Base-by-base conservation (phyloP, 1,284 basidiomycete genomes). In the Ganoderma meredithae region DNA sequence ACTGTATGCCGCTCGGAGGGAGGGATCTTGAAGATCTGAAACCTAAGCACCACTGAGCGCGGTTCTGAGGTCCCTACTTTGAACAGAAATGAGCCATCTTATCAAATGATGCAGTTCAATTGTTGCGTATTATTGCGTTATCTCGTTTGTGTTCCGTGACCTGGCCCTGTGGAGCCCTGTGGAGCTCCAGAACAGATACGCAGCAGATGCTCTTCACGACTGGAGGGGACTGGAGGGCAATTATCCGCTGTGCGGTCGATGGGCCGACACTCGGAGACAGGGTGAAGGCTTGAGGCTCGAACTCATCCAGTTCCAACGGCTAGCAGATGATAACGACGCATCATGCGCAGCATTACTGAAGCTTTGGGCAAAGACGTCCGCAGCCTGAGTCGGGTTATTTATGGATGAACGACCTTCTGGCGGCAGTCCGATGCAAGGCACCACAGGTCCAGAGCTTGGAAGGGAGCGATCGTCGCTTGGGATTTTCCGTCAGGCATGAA, bases 311-410 rank as follows among this genome's bases (percentile, higher is more conserved):
- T 25, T 7, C 31, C 27, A 17, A 33, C 47, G 47, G 47, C 31
- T 55, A 7, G 31, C 7, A 13, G 27, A 55, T 17, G 31, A 55
- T 13, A 12, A 33, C 27, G 2, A 55, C 52, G 17, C 27, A 13
- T 31, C 27, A 3, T 3, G 27, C 52, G 52, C 52, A 55, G 52
- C 27, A 55, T 13, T 25, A 49, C 22, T 7, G 12, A 49, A 25
- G n/a, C 44, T 47, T 47, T 10, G 13, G 22, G 47, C 52, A 27
- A 25, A 10, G 47, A 25, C 5, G 31, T 55, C 27, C 52, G 52
- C 52, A 55, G 52, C 52, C 25, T 33, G 27, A 31, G 31, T 31
- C 27, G 52, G 25, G 52, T 55, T 55, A 55, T 55, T 55, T 55
- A 55, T 55, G 31, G 52, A 55, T 9, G 27, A 55, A 49, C 22